Percentiles rank a stretch among this genome's conserved stretches.
These are phyloP conservation scores for Tilletia walkeri DNA, from an alignment of 1,284 basidiomycete genomes.

Conservation along the genomic window DNA sequence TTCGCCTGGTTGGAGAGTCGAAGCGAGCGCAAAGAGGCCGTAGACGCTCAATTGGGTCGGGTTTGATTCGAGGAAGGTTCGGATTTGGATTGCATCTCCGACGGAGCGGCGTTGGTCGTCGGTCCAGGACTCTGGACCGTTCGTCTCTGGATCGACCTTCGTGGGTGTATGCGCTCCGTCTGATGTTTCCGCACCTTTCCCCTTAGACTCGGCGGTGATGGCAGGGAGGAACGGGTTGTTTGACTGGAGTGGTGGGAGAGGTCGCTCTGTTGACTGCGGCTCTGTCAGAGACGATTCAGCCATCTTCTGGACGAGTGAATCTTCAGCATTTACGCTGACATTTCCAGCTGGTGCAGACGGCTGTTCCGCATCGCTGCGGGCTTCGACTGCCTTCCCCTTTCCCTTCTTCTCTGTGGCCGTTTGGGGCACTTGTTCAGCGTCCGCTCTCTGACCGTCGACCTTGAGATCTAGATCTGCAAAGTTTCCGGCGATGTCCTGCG, in stretches of 20 bases:
- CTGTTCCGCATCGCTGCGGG: neutral
- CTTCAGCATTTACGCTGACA: neutral
- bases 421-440: neutral
- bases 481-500: constrained; percentile 15
- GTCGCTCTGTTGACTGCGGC: too few species aligned
- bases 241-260: too few species aligned
- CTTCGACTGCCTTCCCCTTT: neutral
- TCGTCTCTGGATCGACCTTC: constrained; percentile 27
- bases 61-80: constrained; percentile 65
- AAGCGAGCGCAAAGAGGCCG: constrained; percentile 62
- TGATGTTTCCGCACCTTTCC: too few species aligned
- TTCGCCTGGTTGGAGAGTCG: constrained; percentile 56
- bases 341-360: neutral
- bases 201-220: too few species aligned
- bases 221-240: too few species aligned
- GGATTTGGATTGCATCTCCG: constrained; percentile 30
- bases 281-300: too few species aligned
- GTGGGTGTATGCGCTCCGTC: too few species aligned
- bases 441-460: neutral
- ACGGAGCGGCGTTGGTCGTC: constrained; percentile 36
- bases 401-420: neutral
- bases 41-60: constrained; percentile 82
- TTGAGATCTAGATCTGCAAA: constrained; percentile 1
- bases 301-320: too few species aligned
- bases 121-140: constrained; percentile 64